A percentile compares a stretch with the other conserved stretches of the same genome.
phyloP scores from a whole-genome alignment of 2,329 filamentous ascomycete species.

The Pseudopithomyces maydicus region DNA sequence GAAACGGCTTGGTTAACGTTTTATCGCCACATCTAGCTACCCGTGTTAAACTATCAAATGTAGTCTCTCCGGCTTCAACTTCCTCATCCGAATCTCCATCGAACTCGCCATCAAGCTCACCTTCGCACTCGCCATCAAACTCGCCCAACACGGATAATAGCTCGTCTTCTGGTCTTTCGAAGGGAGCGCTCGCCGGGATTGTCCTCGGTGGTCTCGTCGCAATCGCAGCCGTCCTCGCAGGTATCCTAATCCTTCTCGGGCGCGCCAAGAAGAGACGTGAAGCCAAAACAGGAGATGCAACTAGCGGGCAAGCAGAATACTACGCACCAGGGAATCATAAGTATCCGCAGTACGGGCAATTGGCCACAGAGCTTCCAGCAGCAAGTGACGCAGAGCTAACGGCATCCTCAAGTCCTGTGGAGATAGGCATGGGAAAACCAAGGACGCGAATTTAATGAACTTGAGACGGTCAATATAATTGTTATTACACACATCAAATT shows the following conservation, averaged over 20 bases:
- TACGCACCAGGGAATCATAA: background rate
- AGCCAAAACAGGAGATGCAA: background rate
- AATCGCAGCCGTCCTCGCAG: conserved; percentile 17
- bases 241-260: conserved; percentile 20
- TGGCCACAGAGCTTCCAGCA: background rate
- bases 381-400: background rate
- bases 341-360: background rate
- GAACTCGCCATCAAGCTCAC: background rate
- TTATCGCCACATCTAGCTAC: conserved; percentile 5
- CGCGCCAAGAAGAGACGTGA: conserved; percentile 16
- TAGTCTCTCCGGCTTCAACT: background rate
- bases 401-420: background rate
- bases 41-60: conserved; percentile 11
- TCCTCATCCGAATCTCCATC: conserved; percentile 5
- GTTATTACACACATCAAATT: background rate
- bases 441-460: background rate
- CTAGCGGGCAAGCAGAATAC: background rate
- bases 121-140: background rate
- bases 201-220: conserved; percentile 20
- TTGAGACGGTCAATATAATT: background rate
- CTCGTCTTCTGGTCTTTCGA: conserved; percentile 13
- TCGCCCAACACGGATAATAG: background rate
- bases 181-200: conserved; percentile 23
- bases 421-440: background rate
- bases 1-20: no score